These are phyloP conservation scores for Podila horticola DNA, from an alignment of 192 early-diverging fungal species.

Conservation along the genomic window DNA sequence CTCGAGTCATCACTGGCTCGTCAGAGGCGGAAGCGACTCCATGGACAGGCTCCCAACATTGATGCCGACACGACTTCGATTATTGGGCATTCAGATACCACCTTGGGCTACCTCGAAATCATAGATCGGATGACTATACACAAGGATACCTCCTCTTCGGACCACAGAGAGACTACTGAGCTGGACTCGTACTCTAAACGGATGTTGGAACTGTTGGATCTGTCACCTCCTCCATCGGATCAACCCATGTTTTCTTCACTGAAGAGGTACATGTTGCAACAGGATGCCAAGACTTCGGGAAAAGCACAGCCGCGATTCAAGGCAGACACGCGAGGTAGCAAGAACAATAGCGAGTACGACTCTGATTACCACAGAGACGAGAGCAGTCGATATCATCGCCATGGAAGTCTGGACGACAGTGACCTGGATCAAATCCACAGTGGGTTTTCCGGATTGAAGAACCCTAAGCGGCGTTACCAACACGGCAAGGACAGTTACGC, in stretches of 20 bases:
- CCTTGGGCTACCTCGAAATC: slow-evolving; percentile 8
- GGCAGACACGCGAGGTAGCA: too few relatives aligned
- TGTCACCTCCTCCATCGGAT: not conserved
- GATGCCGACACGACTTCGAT: slow-evolving; percentile 1
- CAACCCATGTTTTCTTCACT: not conserved
- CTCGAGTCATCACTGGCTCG: not conserved
- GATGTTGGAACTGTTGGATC: slow-evolving; percentile 22
- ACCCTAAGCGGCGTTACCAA: not conserved
- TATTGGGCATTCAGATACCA: slow-evolving; percentile 29
- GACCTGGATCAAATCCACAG: not conserved
- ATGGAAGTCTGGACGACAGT: not conserved
- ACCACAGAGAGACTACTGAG: not conserved
- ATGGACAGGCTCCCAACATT: not conserved
- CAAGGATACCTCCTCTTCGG: slow-evolving; percentile 4
- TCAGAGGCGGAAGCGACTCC: not conserved
- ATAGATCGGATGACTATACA: slow-evolving; percentile 11
- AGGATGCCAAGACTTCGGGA: not conserved
- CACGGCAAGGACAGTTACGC: too few relatives aligned
- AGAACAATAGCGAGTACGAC: too few relatives aligned
- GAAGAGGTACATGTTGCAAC: not conserved
- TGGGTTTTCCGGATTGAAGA: not conserved
- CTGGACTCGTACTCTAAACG: slow-evolving; percentile 16
- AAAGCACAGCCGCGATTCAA: too few relatives aligned
- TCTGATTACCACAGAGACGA: not conserved
- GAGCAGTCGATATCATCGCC: not conserved